Percentiles rank a stretch among this genome's conserved stretches.
Conservation (phyloP, 1,139 yeast genomes). For the Komagataea norvegica region DNA sequence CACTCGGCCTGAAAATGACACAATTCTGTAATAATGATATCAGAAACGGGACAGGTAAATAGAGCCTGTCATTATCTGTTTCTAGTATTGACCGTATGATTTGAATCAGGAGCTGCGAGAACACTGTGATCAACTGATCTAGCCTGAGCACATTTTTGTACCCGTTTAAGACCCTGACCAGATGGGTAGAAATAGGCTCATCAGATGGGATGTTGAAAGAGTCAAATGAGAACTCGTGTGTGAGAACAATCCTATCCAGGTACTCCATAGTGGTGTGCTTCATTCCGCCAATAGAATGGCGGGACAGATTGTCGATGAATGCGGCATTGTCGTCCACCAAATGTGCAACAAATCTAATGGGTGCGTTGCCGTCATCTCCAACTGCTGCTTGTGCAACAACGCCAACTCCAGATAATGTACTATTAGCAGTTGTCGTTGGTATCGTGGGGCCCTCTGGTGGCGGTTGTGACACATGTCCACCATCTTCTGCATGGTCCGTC, state of each 20-base stretch:
- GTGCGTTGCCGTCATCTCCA: slow-evolving; percentile 26
- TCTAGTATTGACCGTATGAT: slow-evolving; percentile 7
- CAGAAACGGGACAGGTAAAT: slow-evolving; percentile 22
- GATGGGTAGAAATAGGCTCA: slow-evolving; percentile 28
- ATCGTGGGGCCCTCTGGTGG: too few species aligned
- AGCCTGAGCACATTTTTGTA: slow-evolving; percentile 14
- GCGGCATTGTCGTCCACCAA: slow-evolving; percentile 25
- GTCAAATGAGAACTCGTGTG: slow-evolving; percentile 31
- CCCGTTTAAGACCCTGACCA: slow-evolving; percentile 12
- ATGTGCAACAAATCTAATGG: slow-evolving; percentile 6
- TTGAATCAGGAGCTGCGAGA: slow-evolving; percentile 5
- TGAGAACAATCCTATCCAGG: slow-evolving; percentile 44
- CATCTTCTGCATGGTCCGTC: slow-evolving; percentile 2
- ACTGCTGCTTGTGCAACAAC: slow-evolving; percentile 4
- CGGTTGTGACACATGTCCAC: too few species aligned
- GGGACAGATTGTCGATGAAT: slow-evolving; percentile 36
- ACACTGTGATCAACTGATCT: slow-evolving; percentile 16
- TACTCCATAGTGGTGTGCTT: slow-evolving; percentile 44
- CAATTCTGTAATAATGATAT: slow-evolving; percentile 19
- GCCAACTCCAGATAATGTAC: not conserved
- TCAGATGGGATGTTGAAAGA: slow-evolving; percentile 30
- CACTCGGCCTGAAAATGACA: slow-evolving; percentile 21
- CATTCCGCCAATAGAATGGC: slow-evolving; percentile 45
- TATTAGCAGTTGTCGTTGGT: not conserved
- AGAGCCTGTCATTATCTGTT: slow-evolving; percentile 3